Evolutionary conservation across 2,329 filamentous ascomycete genomes (phyloP), one percentile per base, ranked within the genome.

Genomic region (Beauveria australis): DNA sequence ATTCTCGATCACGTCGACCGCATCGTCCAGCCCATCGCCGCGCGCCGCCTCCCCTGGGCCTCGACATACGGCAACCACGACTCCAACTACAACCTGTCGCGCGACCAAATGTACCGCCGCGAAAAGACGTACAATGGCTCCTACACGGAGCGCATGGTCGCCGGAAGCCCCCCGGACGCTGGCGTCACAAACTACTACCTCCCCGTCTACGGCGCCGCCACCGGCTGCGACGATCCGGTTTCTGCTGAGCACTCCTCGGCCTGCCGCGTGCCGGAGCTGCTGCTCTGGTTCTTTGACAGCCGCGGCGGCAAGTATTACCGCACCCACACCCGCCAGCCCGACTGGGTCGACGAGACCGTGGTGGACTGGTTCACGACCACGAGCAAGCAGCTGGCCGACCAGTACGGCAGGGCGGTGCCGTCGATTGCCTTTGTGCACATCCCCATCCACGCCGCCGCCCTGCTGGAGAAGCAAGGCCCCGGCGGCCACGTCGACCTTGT

Each of bases 251-350:
- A 30, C 1, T 3, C 30, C 3, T 37, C 67, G 5, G 47, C n/a
- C 12, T 77, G 75, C 10, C 61, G 75, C 12, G 61, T 66, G 0
- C 74, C 75, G 0, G 71, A 74, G 26, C 62, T 77, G 7, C 66
- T 89, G 0, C 74, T 90, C 0, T 90, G 85, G 84, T 89, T 89
- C 73, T 89, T 90, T 63, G 87, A 89, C 66, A 81, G 77, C 55
- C 76, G 80, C n/a, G 84, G 85, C 22, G 84, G 84, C 7, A 75
- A 74, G 51, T 73, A 76, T 44, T 82, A 78, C 66, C 78, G 77
- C n/a, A 59, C 33, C 14, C 37, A 47, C 9, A 44, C 47, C 0
- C 48, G 56, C 2, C 71, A 73, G 9, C 72, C 72, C 0, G 70
- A 79, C 65, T 81, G 78, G 78, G 78, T 81, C 3, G 73, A 79